Evolutionary conservation across 495 filamentous ascomycete genomes (phyloP), one percentile per base, ranked within the genome.

Genomic region (Neurospora sp.): DNA sequence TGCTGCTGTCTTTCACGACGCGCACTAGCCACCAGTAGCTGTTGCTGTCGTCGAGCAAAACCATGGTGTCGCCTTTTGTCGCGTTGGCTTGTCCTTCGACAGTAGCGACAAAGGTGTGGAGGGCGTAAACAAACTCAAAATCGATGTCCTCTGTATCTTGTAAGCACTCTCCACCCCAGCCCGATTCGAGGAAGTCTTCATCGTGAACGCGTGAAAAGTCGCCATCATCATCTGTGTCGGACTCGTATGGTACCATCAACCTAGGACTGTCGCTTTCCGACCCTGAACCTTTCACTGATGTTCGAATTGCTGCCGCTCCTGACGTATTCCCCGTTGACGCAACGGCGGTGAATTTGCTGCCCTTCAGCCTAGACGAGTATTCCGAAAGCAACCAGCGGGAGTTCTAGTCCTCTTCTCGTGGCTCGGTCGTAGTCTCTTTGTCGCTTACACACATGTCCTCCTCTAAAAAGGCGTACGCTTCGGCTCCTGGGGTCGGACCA

Each of bases 21-120:
- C 95, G 87, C 16, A 99, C 96, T 45, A 99, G 88, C 96, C 96
- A 99, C 96, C 96, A 99, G 80, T 99, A 99, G 81, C 94, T 97
- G 84, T 99, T 99, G 80, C 93, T 97, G 77, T 99, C 96, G 80
- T 98, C 96, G n/a, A 99, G 87, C 47, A 99, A 89, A n/a, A 98
- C 94, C 96, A 99, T 99, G 18, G 94, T 98, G 78, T 99, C 96
- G 40, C 96, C 96, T 84, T 99, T 99, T 10, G 93, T 93, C 68
- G 96, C 96, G 85, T 98, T 98, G 72, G 96, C 96, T 82, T 99
- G 96, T 8, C 96, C 96, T 82, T 99, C 96, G 70, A 98, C 96
- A 1, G 95, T 98, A 41, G 96, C 96, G 71, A 96, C 92, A 78
- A 99, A 99, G 37, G 94, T 98, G 81, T 98, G 96, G 73, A 99